Conservation (phyloP, 1,284 basidiomycete species). For the Boletus albobrunnescens region DNA sequence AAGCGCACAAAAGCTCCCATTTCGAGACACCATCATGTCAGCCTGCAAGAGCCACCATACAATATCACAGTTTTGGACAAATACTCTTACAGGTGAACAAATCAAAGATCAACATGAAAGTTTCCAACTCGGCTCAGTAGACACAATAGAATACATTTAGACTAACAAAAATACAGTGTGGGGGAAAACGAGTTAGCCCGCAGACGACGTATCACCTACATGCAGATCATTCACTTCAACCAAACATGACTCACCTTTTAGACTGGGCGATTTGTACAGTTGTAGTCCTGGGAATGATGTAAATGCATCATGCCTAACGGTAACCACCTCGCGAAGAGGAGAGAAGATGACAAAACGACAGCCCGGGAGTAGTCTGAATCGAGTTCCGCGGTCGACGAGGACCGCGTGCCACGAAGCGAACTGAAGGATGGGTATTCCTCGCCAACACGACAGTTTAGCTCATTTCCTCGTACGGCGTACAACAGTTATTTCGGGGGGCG, state of each 20-base stretch:
- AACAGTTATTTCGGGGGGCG: background rate
- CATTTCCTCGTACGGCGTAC: conserved; percentile 24
- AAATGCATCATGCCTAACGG: background rate
- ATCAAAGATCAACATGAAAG: too few species aligned
- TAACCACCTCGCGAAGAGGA: conserved; percentile 17
- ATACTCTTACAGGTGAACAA: too few species aligned
- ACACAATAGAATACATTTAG: too few species aligned
- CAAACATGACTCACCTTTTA: background rate
- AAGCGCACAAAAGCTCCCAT: background rate
- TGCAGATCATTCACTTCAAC: background rate
- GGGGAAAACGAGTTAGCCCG: too few species aligned
- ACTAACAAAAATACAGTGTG: too few species aligned
- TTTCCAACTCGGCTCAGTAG: too few species aligned
- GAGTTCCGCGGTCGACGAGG: conserved; percentile 40
- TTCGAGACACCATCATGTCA: conserved; percentile 5
- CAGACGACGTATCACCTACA: too few species aligned
- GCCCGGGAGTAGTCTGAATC: conserved; percentile 56
- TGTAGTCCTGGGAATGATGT: conserved; percentile 2
- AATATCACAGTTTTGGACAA: too few species aligned
- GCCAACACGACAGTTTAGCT: background rate
- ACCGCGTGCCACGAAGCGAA: conserved; percentile 48
- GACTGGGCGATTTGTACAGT: background rate
- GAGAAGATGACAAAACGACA: conserved; percentile 33
- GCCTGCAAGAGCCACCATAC: too few species aligned
- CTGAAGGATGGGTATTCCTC: conserved; percentile 37